phyloP scores from a whole-genome alignment of 2,329 filamentous ascomycete genomes.

The Waltergamsia citrina region DNA sequence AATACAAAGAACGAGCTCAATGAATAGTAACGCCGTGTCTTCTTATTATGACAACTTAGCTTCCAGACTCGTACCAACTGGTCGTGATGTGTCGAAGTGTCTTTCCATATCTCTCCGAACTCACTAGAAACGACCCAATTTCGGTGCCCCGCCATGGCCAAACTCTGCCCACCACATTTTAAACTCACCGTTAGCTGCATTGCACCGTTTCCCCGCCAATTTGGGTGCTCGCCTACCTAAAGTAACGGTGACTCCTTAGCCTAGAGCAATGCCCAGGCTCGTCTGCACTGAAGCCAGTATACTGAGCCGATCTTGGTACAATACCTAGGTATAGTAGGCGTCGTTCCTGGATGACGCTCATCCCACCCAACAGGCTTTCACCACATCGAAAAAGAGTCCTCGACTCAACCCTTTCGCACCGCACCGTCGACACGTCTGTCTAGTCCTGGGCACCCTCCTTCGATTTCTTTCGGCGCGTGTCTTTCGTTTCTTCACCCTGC shows the following conservation, averaged over 20 bases:
- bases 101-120: too few relatives aligned
- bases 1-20: too few relatives aligned
- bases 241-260: too few relatives aligned
- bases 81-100: too few relatives aligned
- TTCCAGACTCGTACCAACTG: too few relatives aligned
- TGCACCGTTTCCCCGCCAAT: conserved; percentile 27
- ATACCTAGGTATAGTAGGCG: too few relatives aligned
- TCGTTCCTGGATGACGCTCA: conserved; percentile 1
- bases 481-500: background rate
- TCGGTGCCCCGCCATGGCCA: background rate
- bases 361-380: background rate
- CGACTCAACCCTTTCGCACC: background rate
- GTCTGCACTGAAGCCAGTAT: too few relatives aligned
- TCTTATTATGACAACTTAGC: too few relatives aligned
- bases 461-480: background rate
- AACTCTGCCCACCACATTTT: background rate
- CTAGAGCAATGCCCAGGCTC: too few relatives aligned
- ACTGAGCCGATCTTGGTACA: too few relatives aligned
- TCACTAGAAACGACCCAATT: too few relatives aligned
- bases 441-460: background rate
- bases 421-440: background rate
- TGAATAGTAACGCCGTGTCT: too few relatives aligned
- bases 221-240: conserved; percentile 6
- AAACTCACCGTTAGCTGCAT: conserved; percentile 22
- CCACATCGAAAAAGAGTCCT: background rate